Percentiles rank a stretch among this genome's conserved stretches.
phyloP scores from a whole-genome alignment of 495 filamentous ascomycete species.

The Neurospora sp. region DNA sequence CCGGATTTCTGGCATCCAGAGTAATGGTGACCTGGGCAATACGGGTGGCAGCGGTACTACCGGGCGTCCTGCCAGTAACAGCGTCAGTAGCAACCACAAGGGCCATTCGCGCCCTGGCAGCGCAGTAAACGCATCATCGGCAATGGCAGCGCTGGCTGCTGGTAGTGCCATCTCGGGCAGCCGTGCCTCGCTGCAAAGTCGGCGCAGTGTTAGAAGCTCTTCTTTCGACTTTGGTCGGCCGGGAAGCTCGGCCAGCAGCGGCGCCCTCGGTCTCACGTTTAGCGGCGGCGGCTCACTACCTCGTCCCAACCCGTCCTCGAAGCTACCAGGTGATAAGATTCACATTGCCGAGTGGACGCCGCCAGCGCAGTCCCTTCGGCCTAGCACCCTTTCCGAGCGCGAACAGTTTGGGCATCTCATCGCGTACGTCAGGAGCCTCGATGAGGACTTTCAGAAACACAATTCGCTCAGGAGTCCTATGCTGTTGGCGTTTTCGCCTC shows the following conservation, averaged over 20 bases:
- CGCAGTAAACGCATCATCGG: slow-evolving; percentile 18
- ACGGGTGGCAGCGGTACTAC: slow-evolving; percentile 33
- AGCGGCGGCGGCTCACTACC: slow-evolving; percentile 27
- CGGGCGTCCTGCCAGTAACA: slow-evolving; percentile 13
- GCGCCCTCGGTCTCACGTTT: slow-evolving; percentile 44
- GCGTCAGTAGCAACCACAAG: slow-evolving; percentile 12
- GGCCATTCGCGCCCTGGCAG: slow-evolving; percentile 35
- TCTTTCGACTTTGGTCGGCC: slow-evolving; percentile 34
- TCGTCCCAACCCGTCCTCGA: slow-evolving; percentile 11
- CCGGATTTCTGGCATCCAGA: not conserved
- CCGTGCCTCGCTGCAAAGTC: slow-evolving; percentile 34
- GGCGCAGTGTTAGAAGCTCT: slow-evolving; percentile 28
- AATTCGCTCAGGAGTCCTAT: slow-evolving; percentile 79
- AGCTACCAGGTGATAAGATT: slow-evolving; percentile 77
- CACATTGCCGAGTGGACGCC: slow-evolving; percentile 88
- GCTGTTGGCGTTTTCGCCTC: slow-evolving; percentile 80
- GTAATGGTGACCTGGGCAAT: slow-evolving; percentile 25
- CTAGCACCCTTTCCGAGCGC: slow-evolving; percentile 61
- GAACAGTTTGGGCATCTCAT: slow-evolving; percentile 71
- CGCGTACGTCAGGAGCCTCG: slow-evolving; percentile 74
- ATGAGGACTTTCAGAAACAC: slow-evolving; percentile 75
- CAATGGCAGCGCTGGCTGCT: slow-evolving; percentile 3
- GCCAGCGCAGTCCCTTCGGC: slow-evolving; percentile 81
- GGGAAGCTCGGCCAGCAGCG: slow-evolving; percentile 49
- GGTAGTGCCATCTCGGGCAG: not conserved